Conservation (phyloP, 2,329 filamentous ascomycete genomes). For the Daldinia sp. region DNA sequence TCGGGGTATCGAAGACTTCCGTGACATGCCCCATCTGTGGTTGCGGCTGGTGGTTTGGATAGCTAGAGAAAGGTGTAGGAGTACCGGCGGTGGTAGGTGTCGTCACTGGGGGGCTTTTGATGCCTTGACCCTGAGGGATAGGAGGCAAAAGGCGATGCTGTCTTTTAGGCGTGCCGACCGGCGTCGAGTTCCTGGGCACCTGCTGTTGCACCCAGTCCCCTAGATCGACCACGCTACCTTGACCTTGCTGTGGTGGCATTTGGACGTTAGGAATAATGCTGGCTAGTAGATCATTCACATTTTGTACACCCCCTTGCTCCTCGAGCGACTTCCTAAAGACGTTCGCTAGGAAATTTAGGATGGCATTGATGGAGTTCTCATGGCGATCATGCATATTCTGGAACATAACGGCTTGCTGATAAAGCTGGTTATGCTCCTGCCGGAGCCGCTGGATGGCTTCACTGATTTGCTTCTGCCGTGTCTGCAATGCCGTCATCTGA, state of each 20-base stretch:
- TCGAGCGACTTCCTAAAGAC: conserved; percentile 95
- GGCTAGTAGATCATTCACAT: conserved; percentile 84
- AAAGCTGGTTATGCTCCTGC: conserved; percentile 86
- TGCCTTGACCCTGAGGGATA: conserved; percentile 53
- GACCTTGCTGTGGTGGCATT: conserved; percentile 53
- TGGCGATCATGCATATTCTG: conserved; percentile 95
- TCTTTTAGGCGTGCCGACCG: conserved; percentile 58
- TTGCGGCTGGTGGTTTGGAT: conserved; percentile 48
- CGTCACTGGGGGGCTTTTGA: conserved; percentile 45
- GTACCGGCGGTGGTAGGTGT: conserved; percentile 37
- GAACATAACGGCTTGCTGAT: conserved; percentile 86
- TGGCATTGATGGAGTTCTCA: conserved; percentile 98
- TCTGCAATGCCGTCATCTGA: conserved; percentile 82
- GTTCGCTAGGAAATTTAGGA: conserved; percentile 93
- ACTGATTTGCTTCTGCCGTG: conserved; percentile 87
- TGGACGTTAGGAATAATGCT: conserved; percentile 71
- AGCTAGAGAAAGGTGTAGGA: conserved; percentile 39
- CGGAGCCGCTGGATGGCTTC: conserved; percentile 81
- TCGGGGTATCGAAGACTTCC: conserved; percentile 65
- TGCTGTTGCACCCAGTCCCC: conserved; percentile 65
- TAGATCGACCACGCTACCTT: conserved; percentile 68
- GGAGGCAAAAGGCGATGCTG: conserved; percentile 63
- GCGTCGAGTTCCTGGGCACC: conserved; percentile 47
- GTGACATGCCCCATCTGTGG: conserved; percentile 66
- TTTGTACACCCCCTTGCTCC: conserved; percentile 77